phyloP scores from a whole-genome alignment of 352 stramenopile species.

The Phytophthora tubulina region DNA sequence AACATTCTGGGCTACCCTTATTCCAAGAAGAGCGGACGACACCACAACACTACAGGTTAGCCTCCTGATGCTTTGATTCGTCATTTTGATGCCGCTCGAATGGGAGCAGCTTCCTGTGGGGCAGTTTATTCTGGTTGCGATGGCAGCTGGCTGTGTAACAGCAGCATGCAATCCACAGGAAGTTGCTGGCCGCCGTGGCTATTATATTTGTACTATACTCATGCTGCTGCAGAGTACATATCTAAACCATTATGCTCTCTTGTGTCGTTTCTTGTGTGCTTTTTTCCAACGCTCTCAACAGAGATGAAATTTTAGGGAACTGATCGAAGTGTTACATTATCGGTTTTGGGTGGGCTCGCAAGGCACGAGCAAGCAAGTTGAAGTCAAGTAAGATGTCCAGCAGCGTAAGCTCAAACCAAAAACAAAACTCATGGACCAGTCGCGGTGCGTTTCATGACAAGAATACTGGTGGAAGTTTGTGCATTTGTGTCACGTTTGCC shows the following conservation, averaged over 20 bases:
- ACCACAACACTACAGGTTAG: constrained; percentile 64
- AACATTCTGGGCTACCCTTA: constrained; percentile 88
- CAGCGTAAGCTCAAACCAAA: constrained; percentile 29
- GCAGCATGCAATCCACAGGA: constrained; percentile 19
- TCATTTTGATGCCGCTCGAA: constrained; percentile 24
- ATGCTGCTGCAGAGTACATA: constrained; percentile 42
- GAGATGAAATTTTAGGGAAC: constrained; percentile 56
- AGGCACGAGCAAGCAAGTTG: constrained; percentile 17
- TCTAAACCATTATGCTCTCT: constrained; percentile 41
- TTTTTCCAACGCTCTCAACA: constrained; percentile 21
- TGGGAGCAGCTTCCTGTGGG: constrained; percentile 39
- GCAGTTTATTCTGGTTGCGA: constrained; percentile 20
- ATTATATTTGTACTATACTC: constrained; percentile 45
- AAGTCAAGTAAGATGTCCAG: constrained; percentile 31
- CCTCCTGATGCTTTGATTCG: constrained; percentile 24
- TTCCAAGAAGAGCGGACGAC: constrained; percentile 76
- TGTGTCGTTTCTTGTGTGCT: constrained; percentile 32
- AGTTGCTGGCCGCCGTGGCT: constrained; percentile 30
- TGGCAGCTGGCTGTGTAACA: constrained; percentile 29
- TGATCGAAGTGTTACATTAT: constrained; percentile 41
- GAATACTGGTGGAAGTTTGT: constrained; percentile 4
- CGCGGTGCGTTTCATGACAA: constrained; percentile 18
- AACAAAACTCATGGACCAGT: constrained; percentile 29
- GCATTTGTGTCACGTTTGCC: constrained; percentile 14
- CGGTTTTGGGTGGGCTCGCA: constrained; percentile 37